phyloP scores from a whole-genome alignment of 495 filamentous ascomycete genomes.

The Aspergillus cavernicola region DNA sequence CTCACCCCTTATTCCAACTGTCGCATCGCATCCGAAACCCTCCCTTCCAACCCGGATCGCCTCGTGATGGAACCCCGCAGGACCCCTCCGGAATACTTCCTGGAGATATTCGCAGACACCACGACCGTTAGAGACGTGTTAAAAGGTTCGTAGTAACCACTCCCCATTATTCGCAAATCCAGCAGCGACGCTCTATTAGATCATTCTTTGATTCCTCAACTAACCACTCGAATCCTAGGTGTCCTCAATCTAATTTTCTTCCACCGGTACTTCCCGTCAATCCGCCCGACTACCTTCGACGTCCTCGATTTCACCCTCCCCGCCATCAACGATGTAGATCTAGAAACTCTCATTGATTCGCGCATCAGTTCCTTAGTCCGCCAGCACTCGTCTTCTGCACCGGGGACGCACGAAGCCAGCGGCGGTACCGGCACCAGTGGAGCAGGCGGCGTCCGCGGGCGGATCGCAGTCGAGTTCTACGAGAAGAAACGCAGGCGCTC shows the following conservation, averaged over 20 bases:
- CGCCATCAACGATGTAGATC: conserved; percentile 78
- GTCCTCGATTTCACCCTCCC: conserved; percentile 90
- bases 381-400: conserved; percentile 44
- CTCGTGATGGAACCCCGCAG: conserved; percentile 51
- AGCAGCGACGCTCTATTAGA: too few relatives aligned
- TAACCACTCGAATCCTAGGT: conserved; percentile 46
- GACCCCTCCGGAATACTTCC: conserved; percentile 74
- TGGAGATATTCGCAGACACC: conserved; percentile 81
- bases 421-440: conserved; percentile 31
- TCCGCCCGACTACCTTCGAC: conserved; percentile 81
- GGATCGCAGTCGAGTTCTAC: conserved; percentile 88
- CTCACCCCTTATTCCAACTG: too few relatives aligned
- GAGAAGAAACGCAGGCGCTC: conserved; percentile 83
- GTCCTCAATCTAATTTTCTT: conserved; percentile 98
- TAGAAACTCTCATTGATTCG: conserved; percentile 90
- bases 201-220: background rate
- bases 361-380: conserved; percentile 73
- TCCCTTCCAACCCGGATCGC: background rate
- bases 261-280: conserved; percentile 89
- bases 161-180: background rate
- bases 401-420: conserved; percentile 45
- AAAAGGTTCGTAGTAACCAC: conserved; percentile 57
- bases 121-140: conserved; percentile 83
- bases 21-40: background rate
- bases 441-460: conserved; percentile 57